A percentile compares a stretch with the other conserved stretches of the same genome.
Evolutionary conservation across 73 alveolate genomes (phyloP).

Genomic region (Urostyla sp.): DNA sequence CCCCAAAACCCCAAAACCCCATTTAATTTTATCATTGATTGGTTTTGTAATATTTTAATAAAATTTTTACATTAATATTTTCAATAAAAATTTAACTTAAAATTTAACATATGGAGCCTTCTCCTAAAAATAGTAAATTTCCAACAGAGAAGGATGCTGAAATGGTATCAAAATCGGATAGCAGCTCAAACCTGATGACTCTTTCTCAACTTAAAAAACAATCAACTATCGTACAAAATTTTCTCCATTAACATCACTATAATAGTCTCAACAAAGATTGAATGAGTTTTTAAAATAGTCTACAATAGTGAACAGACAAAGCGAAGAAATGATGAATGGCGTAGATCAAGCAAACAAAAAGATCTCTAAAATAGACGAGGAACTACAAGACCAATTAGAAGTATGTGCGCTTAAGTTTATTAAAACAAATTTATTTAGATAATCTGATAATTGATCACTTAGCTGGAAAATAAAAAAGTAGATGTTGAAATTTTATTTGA

Average conservation of each 20-base stretch:
- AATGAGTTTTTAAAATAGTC: constrained; percentile 20
- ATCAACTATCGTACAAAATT: background rate
- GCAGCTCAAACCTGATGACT: background rate
- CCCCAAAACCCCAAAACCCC: no score
- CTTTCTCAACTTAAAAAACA: background rate
- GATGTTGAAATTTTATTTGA: constrained; percentile 22
- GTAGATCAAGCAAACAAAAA: background rate
- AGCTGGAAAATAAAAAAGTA: constrained; percentile 21
- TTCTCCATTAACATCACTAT: background rate
- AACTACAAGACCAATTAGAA: constrained; percentile 10
- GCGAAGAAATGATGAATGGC: background rate
- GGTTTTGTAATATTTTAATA: no score
- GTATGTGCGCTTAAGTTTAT: background rate
- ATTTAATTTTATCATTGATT: no score
- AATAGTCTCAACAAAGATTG: constrained; percentile 4
- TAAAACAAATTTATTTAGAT: background rate
- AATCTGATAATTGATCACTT: constrained; percentile 4
- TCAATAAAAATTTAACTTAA: no score
- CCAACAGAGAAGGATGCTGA: no score
- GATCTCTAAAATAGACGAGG: constrained; percentile 10
- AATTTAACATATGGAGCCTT: no score
- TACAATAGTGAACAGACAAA: background rate
- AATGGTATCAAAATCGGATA: no score
- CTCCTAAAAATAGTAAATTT: no score
- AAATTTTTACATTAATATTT: no score